Evolutionary conservation across 139 green algal genomes (phyloP), one percentile per base, ranked within the genome.

Genomic region (Zygnema cylindricum): DNA sequence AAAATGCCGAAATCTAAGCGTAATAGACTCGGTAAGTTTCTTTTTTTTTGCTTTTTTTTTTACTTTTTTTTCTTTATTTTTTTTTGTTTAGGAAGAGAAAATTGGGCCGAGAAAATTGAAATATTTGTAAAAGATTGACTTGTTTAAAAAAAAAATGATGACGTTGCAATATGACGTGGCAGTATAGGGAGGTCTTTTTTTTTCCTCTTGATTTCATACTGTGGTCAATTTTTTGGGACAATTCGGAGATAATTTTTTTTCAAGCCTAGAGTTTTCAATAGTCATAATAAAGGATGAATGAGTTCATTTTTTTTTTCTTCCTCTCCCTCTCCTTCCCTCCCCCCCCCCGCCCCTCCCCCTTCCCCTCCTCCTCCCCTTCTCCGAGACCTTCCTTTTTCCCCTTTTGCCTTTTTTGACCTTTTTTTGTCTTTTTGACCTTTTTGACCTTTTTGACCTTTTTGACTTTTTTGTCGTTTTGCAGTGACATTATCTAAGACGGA

Each of bases 401-500:
- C 76, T 21, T 83, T 69, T 1, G 7, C 16, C 7, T 41, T 49
- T 33, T 33, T 83, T 33, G 32, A 83, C 49, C 76, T 49, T 3
- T 0, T 33, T 32, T 83, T 32, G 69, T 30, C 69, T 33, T 16
- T 32, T 2, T 1, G 75, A n/a, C 25, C 75, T 82, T 43, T 21
- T 82, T 25, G 43, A 25, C 25, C 2, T 43, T 16, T 25, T 49
- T 63, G 23, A 82, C 75, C 30, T 1, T 1, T 82, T 49, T 82
- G 23, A 82, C 1, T 32, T 79, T 79, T 41, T 79, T 41, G 36
- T 54, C 11, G 35, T 85, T 85, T 43, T 85, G 69, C 90, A 95
- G 94, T 98, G 16, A 69, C 95, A 0, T 90, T 99, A 0, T 97
- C 97, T 2, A 96, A 98, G 89, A 93, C 95, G 22, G 98, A 98